phyloP scores from a whole-genome alignment of 192 early-diverging fungal species.

The Entomortierella parvispora region DNA sequence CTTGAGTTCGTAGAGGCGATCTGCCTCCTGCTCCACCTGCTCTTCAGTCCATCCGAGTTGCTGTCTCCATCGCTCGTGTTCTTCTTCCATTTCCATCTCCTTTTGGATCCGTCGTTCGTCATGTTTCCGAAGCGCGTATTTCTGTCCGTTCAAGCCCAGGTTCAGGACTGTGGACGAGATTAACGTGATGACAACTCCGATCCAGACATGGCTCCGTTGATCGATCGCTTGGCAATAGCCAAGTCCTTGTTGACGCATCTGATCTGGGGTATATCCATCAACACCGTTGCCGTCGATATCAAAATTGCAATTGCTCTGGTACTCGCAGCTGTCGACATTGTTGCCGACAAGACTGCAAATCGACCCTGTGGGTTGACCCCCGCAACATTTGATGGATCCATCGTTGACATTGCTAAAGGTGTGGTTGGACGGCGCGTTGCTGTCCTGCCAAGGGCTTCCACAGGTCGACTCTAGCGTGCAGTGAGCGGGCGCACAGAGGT shows the following conservation, averaged over 20 bases:
- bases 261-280: conserved; percentile 16
- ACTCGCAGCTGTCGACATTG: conserved; percentile 61
- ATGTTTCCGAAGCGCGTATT: conserved; percentile 77
- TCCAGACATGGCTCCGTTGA: conserved; percentile 68
- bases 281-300: conserved; percentile 6
- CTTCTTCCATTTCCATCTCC: conserved; percentile 46
- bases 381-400: conserved; percentile 60
- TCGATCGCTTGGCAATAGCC: conserved; percentile 60
- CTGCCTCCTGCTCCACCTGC: conserved; percentile 30
- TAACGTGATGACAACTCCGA: conserved; percentile 77
- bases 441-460: conserved; percentile 67
- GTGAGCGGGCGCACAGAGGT: conserved; percentile 60
- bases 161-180: conserved; percentile 75
- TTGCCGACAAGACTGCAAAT: conserved; percentile 59
- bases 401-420: conserved; percentile 30
- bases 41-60: conserved; percentile 49
- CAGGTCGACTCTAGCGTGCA: conserved; percentile 72
- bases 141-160: conserved; percentile 85
- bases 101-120: conserved; percentile 57
- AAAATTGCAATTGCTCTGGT: conserved; percentile 49
- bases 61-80: conserved; percentile 45
- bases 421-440: conserved; percentile 55
- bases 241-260: conserved; percentile 39
- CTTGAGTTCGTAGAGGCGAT: conserved; percentile 32
- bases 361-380: conserved; percentile 50